A percentile compares a stretch with the other conserved stretches of the same genome.
These are phyloP conservation scores for Tuctoria greenei DNA, from an alignment of 176 grass and related monocot genomes.

Conservation along the genomic window DNA sequence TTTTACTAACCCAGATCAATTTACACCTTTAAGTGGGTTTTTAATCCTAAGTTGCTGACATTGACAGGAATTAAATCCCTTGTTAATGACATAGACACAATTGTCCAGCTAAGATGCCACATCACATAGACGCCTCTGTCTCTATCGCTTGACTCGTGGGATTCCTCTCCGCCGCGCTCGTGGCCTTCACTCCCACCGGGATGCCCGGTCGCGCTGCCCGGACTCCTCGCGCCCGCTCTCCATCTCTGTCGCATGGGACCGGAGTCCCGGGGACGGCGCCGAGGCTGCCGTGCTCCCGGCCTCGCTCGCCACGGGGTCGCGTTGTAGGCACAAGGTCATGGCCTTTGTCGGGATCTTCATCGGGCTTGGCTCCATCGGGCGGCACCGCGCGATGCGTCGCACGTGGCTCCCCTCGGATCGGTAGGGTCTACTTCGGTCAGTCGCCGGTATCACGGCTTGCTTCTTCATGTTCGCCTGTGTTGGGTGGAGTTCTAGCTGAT, in stretches of 20 bases:
- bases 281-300: conserved; percentile 31
- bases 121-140: too few species aligned
- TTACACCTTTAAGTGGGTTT: too few species aligned
- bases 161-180: conserved; percentile 53
- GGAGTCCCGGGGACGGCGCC: conserved; percentile 16
- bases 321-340: conserved; percentile 82
- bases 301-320: conserved; percentile 36
- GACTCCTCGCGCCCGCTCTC: conserved; percentile 65
- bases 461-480: conserved; percentile 13
- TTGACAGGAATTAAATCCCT: too few species aligned
- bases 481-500: conserved; percentile 38
- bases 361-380: conserved; percentile 66
- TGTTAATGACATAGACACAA: too few species aligned
- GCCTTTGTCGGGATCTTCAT: conserved; percentile 98
- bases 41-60: too few species aligned
- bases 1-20: too few species aligned
- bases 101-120: too few species aligned
- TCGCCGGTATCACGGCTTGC: conserved; percentile 29
- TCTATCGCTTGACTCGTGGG: too few species aligned
- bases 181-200: conserved; percentile 23
- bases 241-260: conserved; percentile 79
- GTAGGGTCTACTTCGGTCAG: conserved; percentile 81
- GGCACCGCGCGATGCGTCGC: conserved; percentile 61
- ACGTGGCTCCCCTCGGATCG: conserved; percentile 92
- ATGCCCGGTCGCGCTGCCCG: conserved; percentile 37